A percentile compares a stretch with the other conserved stretches of the same genome.
phyloP scores from a whole-genome alignment of 805 yeast genomes.

The Nematodospora valgi region DNA sequence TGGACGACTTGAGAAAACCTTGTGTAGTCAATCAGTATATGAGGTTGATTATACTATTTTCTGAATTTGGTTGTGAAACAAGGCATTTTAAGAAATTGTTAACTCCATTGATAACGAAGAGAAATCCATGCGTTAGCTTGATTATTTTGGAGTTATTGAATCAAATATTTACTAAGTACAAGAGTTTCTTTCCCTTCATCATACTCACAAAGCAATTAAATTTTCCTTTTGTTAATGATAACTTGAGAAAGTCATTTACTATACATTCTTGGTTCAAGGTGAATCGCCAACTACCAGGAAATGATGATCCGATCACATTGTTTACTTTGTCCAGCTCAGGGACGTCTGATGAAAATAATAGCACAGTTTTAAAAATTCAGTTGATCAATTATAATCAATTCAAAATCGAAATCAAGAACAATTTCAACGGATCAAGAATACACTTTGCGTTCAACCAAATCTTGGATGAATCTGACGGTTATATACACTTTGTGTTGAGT shows the following conservation, averaged over 20 bases:
- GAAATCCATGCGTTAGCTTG: constrained; percentile 11
- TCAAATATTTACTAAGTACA: constrained; percentile 17
- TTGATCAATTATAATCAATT: constrained; percentile 28
- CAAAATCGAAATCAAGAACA: constrained; percentile 25
- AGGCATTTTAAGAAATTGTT: constrained; percentile 17
- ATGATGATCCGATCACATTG: constrained; percentile 16
- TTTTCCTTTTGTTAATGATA: constrained; percentile 11
- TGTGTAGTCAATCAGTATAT: constrained; percentile 16
- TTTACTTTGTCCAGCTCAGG: constrained; percentile 27
- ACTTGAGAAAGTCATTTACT: constrained; percentile 23
- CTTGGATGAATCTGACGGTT: constrained; percentile 16
- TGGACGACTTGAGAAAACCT: constrained; percentile 9
- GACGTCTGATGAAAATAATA: constrained; percentile 10
- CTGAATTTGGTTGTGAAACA: constrained; percentile 34
- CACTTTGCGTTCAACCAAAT: constrained; percentile 33
- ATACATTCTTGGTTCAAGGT: constrained; percentile 41
- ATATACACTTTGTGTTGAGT: constrained; percentile 29
- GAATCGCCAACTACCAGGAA: constrained; percentile 11
- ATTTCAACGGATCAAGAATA: constrained; percentile 21
- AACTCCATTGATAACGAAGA: constrained; percentile 12
- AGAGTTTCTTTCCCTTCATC: constrained; percentile 26
- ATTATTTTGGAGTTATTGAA: constrained; percentile 21
- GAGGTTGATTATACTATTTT: constrained; percentile 22
- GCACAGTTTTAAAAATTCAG: constrained; percentile 24
- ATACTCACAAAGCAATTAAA: constrained; percentile 19